phyloP scores from a whole-genome alignment of 805 yeast species.

The Candida glaebosa region DNA sequence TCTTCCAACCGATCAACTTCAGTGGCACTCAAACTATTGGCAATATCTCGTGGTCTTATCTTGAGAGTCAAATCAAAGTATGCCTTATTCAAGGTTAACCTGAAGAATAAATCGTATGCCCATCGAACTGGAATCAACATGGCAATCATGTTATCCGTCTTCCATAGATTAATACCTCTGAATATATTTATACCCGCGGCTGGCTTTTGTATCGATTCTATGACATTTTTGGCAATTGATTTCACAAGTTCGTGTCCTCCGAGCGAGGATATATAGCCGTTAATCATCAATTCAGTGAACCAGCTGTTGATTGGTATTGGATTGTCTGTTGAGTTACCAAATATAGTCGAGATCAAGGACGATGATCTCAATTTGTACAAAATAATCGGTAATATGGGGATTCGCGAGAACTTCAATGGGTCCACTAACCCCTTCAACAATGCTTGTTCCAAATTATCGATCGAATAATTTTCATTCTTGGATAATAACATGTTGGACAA shows the following conservation, averaged over 20 bases:
- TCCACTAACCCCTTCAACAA: conserved; percentile 28
- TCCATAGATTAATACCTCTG: conserved; percentile 26
- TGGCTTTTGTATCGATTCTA: conserved; percentile 5
- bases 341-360: conserved; percentile 26
- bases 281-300: conserved; percentile 32
- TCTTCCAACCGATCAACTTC: conserved; percentile 23
- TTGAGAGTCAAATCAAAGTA: conserved; percentile 28
- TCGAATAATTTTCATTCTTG: conserved; percentile 11
- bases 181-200: conserved; percentile 10
- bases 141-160: conserved; percentile 29
- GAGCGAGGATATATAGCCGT: conserved; percentile 34
- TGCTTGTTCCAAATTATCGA: conserved; percentile 29
- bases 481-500: conserved; percentile 12
- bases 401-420: conserved; percentile 34
- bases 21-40: conserved; percentile 21
- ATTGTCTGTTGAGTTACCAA: conserved; percentile 12
- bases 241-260: conserved; percentile 31
- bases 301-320: conserved; percentile 14
- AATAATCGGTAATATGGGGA: conserved; percentile 37
- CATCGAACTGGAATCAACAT: conserved; percentile 34
- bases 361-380: conserved; percentile 35
- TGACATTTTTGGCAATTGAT: conserved; percentile 1
- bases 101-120: conserved; percentile 31
- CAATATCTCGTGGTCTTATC: conserved; percentile 30
- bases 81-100: conserved; percentile 29